A percentile compares a stretch with the other conserved stretches of the same genome.
These are phyloP conservation scores for Jacaranda copaia DNA, from an alignment of 257 asterid species.

Conservation along the genomic window DNA sequence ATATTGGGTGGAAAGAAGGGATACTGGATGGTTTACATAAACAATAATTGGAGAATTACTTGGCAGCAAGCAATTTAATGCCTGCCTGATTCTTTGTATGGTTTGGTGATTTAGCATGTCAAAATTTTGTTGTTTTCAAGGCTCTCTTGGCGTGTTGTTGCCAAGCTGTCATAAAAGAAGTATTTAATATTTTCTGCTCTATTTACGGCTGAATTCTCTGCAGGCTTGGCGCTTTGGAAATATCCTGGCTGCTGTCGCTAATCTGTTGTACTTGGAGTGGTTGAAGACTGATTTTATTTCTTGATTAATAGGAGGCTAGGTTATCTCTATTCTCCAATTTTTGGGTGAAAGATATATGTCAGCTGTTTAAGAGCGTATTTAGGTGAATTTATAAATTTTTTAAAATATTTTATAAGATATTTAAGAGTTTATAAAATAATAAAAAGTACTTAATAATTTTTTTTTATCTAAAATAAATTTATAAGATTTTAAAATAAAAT, in stretches of 20 bases:
- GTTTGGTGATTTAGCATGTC: slow-evolving; percentile 24
- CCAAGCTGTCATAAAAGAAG: neutral
- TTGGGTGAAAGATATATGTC: no score
- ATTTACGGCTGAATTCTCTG: neutral
- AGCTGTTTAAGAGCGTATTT: no score
- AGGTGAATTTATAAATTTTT: no score
- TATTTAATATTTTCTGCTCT: neutral
- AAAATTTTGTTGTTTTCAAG: neutral
- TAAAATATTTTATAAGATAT: no score
- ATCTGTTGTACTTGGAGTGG: no score
- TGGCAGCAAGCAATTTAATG: slow-evolving; percentile 10
- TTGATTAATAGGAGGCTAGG: no score
- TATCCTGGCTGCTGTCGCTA: neutral
- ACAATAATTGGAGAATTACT: slow-evolving; percentile 34
- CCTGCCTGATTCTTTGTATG: slow-evolving; percentile 42
- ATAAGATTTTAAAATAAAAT: no score
- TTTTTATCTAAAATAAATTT: no score
- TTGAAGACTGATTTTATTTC: no score
- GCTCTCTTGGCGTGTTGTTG: neutral
- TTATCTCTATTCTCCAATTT: no score
- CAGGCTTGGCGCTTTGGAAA: neutral
- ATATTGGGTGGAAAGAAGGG: slow-evolving; percentile 47
- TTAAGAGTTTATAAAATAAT: no score
- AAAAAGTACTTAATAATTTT: no score
- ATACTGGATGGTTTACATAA: slow-evolving; percentile 28